Percentiles rank a stretch among this genome's conserved stretches.
These are phyloP conservation scores for Hygrophila difformis DNA, from an alignment of 257 asterid genomes.

Conservation along the genomic window DNA sequence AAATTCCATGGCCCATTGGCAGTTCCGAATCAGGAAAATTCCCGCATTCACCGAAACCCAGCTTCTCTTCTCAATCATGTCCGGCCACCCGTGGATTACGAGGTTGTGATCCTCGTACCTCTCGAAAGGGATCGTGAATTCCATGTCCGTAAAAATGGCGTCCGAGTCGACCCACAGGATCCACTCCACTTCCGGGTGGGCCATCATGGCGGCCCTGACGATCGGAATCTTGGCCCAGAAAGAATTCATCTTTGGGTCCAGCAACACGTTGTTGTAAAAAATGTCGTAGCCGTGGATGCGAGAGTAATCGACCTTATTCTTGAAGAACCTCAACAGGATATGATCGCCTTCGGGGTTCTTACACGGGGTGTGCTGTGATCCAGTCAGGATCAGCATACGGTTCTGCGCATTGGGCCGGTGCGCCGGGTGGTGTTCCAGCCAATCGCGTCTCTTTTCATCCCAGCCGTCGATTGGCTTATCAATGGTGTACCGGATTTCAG, in stretches of 20 bases:
- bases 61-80: conserved; percentile 47
- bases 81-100: conserved; percentile 71
- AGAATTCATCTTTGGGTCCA: conserved; percentile 49
- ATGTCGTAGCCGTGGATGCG: conserved; percentile 54
- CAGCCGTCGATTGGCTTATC: conserved; percentile 46
- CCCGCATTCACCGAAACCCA: conserved; percentile 80
- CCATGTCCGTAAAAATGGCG: conserved; percentile 81
- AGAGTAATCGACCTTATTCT: conserved; percentile 72
- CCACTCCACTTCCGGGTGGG: conserved; percentile 80
- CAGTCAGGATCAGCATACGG: conserved; percentile 54
- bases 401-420: conserved; percentile 14
- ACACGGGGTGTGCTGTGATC: conserved; percentile 69
- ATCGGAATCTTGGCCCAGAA: conserved; percentile 68
- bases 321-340: conserved; percentile 47
- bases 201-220: conserved; percentile 65
- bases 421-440: conserved; percentile 44
- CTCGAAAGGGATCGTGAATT: conserved; percentile 55
- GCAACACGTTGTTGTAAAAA: conserved; percentile 45
- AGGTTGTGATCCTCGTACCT: conserved; percentile 49
- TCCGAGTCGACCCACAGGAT: conserved; percentile 75
- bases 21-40: conserved; percentile 54
- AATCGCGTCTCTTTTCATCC: conserved; percentile 53
- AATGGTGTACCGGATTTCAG: conserved; percentile 36
- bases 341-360: conserved; percentile 53
- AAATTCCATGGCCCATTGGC: conserved; percentile 82